These are phyloP conservation scores for Melaleuca alternifolia DNA, from an alignment of 345 rosid species.

Conservation along the genomic window DNA sequence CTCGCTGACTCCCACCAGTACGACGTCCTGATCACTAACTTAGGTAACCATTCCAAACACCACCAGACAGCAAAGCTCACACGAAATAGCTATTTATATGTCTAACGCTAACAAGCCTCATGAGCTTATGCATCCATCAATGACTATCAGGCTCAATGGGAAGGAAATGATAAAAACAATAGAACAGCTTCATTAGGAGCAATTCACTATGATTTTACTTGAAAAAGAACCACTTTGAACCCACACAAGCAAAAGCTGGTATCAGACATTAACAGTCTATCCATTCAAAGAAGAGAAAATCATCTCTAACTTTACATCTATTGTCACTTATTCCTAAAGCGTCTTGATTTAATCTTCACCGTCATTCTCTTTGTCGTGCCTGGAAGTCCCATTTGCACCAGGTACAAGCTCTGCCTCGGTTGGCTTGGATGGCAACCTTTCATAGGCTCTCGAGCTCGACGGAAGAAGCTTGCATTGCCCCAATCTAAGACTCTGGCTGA, in stretches of 20 bases:
- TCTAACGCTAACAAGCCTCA: neutral
- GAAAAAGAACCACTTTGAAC: neutral
- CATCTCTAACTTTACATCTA: neutral
- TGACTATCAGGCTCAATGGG: neutral
- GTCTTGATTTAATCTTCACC: conserved; percentile 27
- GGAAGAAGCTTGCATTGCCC: conserved; percentile 54
- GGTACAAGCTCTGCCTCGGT: conserved; percentile 64
- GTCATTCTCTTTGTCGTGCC: conserved; percentile 2
- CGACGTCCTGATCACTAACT: neutral
- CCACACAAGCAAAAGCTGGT: neutral
- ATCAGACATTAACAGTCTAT: neutral
- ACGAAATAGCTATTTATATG: neutral
- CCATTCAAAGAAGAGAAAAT: neutral
- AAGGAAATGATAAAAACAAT: neutral
- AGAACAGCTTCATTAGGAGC: neutral
- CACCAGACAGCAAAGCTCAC: neutral
- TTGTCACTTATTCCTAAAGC: neutral
- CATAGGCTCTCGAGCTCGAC: conserved; percentile 38
- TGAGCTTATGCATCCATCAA: neutral
- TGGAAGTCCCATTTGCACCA: conserved; percentile 19
- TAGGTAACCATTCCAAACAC: neutral
- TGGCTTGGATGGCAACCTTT: conserved; percentile 52
- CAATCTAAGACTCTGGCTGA: conserved; percentile 36
- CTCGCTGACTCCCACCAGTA: neutral
- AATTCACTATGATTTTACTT: neutral